These are phyloP conservation scores for Bipolaris gigantea DNA, from an alignment of 2,329 filamentous ascomycete species.

Conservation along the genomic window DNA sequence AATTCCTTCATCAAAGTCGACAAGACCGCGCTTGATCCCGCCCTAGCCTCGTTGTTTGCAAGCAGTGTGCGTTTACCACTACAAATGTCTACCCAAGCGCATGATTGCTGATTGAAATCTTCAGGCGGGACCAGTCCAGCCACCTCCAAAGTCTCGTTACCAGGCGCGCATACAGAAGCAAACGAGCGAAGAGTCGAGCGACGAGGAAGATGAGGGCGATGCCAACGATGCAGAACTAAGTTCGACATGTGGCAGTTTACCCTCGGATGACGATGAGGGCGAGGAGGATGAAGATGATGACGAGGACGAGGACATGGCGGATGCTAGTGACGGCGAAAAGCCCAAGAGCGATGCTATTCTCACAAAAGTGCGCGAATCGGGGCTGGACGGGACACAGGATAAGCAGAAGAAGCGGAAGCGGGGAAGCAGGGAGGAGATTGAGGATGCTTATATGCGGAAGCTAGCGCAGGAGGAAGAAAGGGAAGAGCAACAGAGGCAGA, in stretches of 20 bases:
- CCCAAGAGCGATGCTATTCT: conserved; percentile 30
- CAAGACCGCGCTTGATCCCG: conserved; percentile 48
- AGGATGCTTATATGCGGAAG: conserved; percentile 69
- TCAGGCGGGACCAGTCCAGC: conserved; percentile 43
- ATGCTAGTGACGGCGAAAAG: conserved; percentile 24
- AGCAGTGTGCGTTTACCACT: conserved; percentile 38
- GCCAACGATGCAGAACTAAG: conserved; percentile 32
- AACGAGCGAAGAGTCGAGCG: conserved; percentile 39
- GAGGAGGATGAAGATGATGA: conserved; percentile 34
- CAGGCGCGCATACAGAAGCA: conserved; percentile 29
- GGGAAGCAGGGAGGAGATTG: conserved; percentile 66
- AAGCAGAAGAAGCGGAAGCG: conserved; percentile 51
- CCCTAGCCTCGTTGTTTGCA: conserved; percentile 53
- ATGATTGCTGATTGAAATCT: conserved; percentile 15
- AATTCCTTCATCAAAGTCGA: conserved; percentile 30
- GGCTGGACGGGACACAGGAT: conserved; percentile 33
- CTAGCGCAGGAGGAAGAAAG: conserved; percentile 55
- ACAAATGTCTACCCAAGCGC: background rate
- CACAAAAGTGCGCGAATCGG: conserved; percentile 31
- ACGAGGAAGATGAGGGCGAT: conserved; percentile 57
- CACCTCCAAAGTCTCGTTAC: conserved; percentile 48
- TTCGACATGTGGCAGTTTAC: conserved; percentile 15
- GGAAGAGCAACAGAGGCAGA: conserved; percentile 44
- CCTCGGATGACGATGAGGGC: conserved; percentile 19
- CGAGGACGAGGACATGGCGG: conserved; percentile 37